Conservation (phyloP, 2,329 filamentous ascomycete genomes). For the Trichoderma afroharzianum region DNA sequence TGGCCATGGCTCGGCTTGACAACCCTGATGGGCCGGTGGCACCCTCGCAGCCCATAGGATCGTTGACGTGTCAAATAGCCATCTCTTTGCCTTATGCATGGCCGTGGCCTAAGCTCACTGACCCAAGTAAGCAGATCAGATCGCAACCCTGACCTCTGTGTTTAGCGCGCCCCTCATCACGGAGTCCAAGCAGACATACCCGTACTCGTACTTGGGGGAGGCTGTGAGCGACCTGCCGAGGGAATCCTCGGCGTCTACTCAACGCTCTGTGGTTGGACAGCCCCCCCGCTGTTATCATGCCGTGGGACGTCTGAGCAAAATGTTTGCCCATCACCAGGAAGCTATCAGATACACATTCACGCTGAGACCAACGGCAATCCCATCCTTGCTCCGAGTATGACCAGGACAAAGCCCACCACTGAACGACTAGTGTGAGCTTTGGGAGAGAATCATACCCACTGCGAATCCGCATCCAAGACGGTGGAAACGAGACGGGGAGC, state of each 20-base stretch:
- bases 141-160: conserved; percentile 11
- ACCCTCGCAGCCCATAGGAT: neutral
- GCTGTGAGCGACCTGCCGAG: neutral
- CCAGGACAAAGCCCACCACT: neutral
- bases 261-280: neutral
- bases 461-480: neutral
- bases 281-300: neutral
- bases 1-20: neutral
- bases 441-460: conserved; percentile 3
- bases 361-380: neutral
- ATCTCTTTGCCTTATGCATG: conserved; percentile 9
- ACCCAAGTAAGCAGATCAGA: conserved; percentile 17
- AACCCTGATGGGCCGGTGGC: conserved; percentile 2
- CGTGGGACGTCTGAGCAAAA: neutral
- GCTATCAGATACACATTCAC: neutral
- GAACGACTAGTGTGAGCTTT: neutral
- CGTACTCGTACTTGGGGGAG: neutral
- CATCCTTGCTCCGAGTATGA: neutral
- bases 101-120: conserved; percentile 13
- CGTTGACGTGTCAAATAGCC: conserved; percentile 15
- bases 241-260: neutral
- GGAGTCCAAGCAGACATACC: neutral
- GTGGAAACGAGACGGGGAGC: conserved; percentile 10
- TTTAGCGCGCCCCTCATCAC: conserved; percentile 9
- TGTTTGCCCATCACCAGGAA: neutral